Base-by-base conservation (phyloP, 495 filamentous ascomycete genomes). In the Penicillium daleae region DNA sequence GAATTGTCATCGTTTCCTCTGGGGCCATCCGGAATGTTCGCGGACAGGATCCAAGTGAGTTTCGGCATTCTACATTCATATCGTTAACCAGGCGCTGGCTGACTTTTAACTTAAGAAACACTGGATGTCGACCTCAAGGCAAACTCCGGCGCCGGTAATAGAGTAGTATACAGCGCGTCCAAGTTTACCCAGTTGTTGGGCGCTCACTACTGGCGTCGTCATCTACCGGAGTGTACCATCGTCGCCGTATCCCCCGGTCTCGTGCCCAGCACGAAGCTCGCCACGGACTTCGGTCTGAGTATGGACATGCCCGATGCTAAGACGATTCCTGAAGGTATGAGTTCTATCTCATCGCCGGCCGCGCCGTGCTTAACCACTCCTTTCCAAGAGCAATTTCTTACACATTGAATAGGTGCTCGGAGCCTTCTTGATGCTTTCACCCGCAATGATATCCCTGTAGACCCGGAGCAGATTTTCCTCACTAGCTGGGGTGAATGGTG, bases 401-500 rank as follows among this genome's bases (percentile, higher is more conserved):
- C 19, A 33, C 22, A 1, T 19, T 52, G 8, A 21, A 56, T 21
- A 74, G 71, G 71, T 24, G 71, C 71, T 33, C 61, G 64, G 42
- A 74, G 65, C 32, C 62, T 74, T 54, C 69, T 72, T 9, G 65
- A 62, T 26, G 71, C 69, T 1, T 62, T 70, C 26, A 56, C 42
- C 0, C 50, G 31, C 10, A 61, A 60, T 6, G 67, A 74, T 32
- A 17, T 74, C 10, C 71, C 71, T 19, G 56, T 49, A 6, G 69
- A 74, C 37, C 71, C 69, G 1, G 61, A 74, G 54, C 71, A 74
- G 57, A 65, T 74, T 26, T 72, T 74, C 40, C 48, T 74, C 59
- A 74, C 71, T 32, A 74, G 71, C 46, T 74, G 71, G 71, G 71
- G 71, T 26, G 71, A 74, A 42, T 74, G 71, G 71, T 74, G 71